phyloP scores from a whole-genome alignment of 768 basidiomycete species.

The Leccinum subtestaceum region DNA sequence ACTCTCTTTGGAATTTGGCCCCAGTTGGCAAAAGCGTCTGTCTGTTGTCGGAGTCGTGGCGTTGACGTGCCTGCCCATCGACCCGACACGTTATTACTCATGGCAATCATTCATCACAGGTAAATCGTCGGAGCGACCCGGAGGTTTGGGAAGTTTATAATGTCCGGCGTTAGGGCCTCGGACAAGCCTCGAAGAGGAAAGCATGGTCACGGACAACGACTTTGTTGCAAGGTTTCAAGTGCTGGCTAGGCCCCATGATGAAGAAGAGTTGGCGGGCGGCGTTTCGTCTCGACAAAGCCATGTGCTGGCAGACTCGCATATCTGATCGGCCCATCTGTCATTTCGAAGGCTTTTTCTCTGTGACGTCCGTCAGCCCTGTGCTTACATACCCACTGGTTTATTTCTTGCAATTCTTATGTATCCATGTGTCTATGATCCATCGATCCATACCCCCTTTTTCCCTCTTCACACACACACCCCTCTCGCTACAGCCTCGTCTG shows the following conservation, averaged over 20 bases:
- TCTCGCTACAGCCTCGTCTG: background rate
- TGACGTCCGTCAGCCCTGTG: background rate
- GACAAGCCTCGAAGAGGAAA: background rate
- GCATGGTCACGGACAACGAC: background rate
- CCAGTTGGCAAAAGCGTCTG: background rate
- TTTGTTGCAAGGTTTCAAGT: background rate
- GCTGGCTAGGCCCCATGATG: too few species aligned
- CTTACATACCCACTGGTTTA: background rate
- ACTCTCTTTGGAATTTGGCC: too few species aligned
- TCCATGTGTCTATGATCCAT: background rate
- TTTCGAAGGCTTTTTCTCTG: background rate
- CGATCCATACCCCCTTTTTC: background rate
- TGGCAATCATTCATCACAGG: background rate
- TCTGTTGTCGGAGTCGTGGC: background rate
- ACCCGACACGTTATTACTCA: background rate
- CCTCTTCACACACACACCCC: background rate
- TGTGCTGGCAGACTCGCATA: too few species aligned
- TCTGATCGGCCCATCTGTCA: too few species aligned
- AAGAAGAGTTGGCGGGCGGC: too few species aligned
- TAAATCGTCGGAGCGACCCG: background rate
- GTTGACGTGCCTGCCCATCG: background rate
- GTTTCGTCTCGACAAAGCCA: too few species aligned
- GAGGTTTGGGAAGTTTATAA: background rate
- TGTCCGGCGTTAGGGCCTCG: too few species aligned
- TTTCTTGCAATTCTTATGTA: too few species aligned